These are phyloP conservation scores for Fusarium tjaetaba DNA, from an alignment of 2,329 filamentous ascomycete species.

Conservation along the genomic window DNA sequence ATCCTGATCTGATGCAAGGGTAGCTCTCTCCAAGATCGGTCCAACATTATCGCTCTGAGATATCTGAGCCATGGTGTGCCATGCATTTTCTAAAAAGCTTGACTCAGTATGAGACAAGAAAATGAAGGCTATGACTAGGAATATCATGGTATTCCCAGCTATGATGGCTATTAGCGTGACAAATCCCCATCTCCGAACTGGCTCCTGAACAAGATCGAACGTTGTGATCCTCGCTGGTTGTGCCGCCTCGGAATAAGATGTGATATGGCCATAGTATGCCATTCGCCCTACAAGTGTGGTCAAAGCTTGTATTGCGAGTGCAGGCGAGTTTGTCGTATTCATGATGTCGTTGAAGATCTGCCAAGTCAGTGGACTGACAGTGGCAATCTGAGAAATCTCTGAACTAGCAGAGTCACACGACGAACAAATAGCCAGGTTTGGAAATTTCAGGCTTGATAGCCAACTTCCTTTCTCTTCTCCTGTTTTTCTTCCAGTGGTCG, in stretches of 20 bases:
- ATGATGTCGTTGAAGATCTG: neutral
- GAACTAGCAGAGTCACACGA: neutral
- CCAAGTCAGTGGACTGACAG: neutral
- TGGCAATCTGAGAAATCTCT: neutral
- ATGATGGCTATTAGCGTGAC: neutral
- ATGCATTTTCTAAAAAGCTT: neutral
- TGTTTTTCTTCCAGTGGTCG: neutral
- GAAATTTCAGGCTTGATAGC: neutral
- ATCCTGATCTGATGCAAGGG: neutral
- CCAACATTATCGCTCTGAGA: accelerated
- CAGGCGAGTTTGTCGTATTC: neutral
- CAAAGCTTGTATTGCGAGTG: neutral
- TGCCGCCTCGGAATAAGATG: accelerated
- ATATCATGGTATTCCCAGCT: accelerated
- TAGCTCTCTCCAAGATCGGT: neutral
- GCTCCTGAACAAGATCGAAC: neutral
- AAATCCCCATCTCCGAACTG: neutral
- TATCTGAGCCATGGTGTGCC: neutral
- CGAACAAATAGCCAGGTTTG: neutral
- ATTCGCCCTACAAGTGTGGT: neutral
- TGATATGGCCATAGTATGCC: neutral
- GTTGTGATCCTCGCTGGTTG: accelerated
- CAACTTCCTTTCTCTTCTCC: neutral
- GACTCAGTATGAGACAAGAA: neutral
- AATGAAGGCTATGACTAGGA: neutral